Percentiles rank a stretch among this genome's conserved stretches.
phyloP scores from a whole-genome alignment of 2,329 filamentous ascomycete genomes.

The Phialemoniopsis sp. region DNA sequence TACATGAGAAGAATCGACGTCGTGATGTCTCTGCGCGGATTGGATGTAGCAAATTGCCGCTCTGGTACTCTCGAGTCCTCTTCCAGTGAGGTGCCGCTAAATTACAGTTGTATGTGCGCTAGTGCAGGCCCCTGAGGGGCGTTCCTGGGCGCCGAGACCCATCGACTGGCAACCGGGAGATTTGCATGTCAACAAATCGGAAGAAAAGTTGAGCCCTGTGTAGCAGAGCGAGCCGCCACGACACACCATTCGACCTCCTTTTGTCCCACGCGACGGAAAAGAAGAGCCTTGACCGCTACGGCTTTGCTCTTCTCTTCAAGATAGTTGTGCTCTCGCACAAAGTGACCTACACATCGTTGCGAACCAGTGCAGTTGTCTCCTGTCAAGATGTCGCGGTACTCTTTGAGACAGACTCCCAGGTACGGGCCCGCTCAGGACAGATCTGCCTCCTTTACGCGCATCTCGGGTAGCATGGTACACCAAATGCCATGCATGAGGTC shows the following conservation, averaged over 20 bases:
- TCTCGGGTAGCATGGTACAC: neutral
- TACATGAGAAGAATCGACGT: no score
- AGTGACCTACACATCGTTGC: neutral
- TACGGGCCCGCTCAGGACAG: conserved; percentile 3
- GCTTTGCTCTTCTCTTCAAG: neutral
- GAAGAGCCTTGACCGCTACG: neutral
- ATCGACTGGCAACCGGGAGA: no score
- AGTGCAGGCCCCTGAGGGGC: no score
- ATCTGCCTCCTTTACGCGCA: neutral
- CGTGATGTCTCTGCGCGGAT: no score
- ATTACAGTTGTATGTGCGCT: no score
- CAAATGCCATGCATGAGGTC: conserved; percentile 3
- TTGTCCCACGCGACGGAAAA: neutral
- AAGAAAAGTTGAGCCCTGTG: neutral
- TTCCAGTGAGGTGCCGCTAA: no score
- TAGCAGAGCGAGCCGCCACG: no score
- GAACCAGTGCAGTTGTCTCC: no score
- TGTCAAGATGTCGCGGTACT: conserved; percentile 22
- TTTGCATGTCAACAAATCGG: conserved; percentile 1
- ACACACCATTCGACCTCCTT: no score
- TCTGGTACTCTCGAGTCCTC: no score
- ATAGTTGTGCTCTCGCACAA: neutral
- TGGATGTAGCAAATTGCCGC: no score
- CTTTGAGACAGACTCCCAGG: conserved; percentile 24
- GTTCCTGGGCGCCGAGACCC: no score